phyloP scores from a whole-genome alignment of 2,329 filamentous ascomycete species.

The Dothistroma septosporum region DNA sequence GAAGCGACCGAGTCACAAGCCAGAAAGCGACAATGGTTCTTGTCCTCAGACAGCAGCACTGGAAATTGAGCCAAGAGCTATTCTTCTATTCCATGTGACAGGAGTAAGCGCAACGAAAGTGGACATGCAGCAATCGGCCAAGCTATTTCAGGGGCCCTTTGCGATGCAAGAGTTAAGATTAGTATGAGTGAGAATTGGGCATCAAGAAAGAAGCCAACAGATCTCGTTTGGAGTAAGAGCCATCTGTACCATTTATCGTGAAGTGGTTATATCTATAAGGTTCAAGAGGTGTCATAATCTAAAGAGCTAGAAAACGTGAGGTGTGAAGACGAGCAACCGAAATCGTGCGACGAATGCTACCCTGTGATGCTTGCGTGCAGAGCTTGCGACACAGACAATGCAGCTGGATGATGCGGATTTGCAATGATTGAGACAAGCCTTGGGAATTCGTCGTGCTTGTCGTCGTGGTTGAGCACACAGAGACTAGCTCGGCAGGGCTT shows the following conservation, averaged over 20 bases:
- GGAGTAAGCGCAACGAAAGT: not conserved
- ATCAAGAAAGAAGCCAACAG: conserved; percentile 29
- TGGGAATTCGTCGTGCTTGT: not conserved
- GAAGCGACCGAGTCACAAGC: not conserved
- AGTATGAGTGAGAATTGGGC: conserved; percentile 13
- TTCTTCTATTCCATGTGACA: not conserved
- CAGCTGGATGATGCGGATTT: not conserved
- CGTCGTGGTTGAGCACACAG: not conserved
- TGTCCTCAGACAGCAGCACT: not conserved
- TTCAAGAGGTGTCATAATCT: conserved; percentile 10
- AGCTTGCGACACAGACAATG: not conserved
- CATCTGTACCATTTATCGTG: conserved; percentile 12
- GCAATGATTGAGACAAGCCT: not conserved
- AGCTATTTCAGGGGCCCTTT: not conserved
- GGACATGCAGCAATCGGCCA: not conserved
- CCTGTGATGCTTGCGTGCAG: not conserved
- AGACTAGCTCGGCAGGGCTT: not conserved
- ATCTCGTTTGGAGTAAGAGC: conserved; percentile 22
- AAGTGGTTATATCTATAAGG: conserved; percentile 9
- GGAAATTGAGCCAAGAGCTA: not conserved
- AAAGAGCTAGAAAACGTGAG: not conserved
- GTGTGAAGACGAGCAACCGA: not conserved
- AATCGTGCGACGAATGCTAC: not conserved
- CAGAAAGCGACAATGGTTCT: not conserved
- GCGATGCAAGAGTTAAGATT: conserved; percentile 6